Base-by-base conservation (phyloP, 2,329 filamentous ascomycete species). In the Aspergillus tubingensis region DNA sequence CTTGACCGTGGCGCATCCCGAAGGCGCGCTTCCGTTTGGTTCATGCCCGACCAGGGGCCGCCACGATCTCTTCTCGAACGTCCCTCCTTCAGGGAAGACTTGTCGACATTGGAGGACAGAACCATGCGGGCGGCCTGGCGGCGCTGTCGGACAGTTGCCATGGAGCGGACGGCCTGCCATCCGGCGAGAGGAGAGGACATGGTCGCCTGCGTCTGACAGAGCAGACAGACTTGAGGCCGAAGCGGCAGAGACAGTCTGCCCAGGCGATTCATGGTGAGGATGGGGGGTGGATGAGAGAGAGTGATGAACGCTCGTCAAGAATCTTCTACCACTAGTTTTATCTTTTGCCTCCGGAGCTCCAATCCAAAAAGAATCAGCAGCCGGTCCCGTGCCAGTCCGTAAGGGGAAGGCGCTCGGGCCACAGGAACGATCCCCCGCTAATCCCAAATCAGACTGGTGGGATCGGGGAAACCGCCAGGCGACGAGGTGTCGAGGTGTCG, bases 11-110 rank as follows among this genome's bases (percentile, higher is more conserved):
- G 75, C 10, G 73, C 68, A 17, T 77, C 78, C 56, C 76, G 73
- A 62, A 83, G 77, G 10, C 76, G 75, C 11, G 81, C 80, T 39
- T 78, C 73, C 8, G 76, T 85, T 67, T 80, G 74, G 63, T 88
- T 88, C 84, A 87, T 86, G 8, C 79, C 84, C 17, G 81, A 82
- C 70, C 86, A 88, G 2, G 86, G 85, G 5, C 83, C 82, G 63
- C 81, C 78, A 57, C 76, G 74, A 52, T 78, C 77, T 59, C 78
- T 76, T 47, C 74, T 74, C 8, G 71, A 63, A 2, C 79, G 77
- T 61, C 72, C 76, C 43, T 73, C 73, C 47, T 70, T 77, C 17
- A 74, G 52, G 0, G 70, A 69, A 1, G 65, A 19, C 53, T 66
- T 72, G 48, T 63, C 63, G 39, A 74, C 72, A 59, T 74, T 68